phyloP scores from a whole-genome alignment of 2,329 filamentous ascomycete species.

The Alternaria angustiovoidea region DNA sequence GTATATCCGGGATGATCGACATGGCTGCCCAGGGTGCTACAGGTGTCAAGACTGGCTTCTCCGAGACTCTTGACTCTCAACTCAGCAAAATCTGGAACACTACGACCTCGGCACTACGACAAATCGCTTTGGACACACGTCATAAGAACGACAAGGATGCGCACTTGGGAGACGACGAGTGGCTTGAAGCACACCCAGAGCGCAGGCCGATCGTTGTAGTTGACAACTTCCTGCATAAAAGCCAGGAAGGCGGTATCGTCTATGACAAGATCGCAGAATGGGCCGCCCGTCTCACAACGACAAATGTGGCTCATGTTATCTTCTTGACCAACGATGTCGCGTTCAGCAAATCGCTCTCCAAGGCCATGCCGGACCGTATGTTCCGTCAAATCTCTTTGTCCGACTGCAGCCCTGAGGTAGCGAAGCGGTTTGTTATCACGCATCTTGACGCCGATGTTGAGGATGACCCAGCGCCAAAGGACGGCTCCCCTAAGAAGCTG shows the following conservation, averaged over 20 bases:
- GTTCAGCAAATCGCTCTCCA: slow-evolving; percentile 85
- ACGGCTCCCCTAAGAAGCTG: slow-evolving; percentile 52
- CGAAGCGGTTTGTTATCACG: slow-evolving; percentile 87
- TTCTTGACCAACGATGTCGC: slow-evolving; percentile 91
- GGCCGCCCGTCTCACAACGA: slow-evolving; percentile 82
- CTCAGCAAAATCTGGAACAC: slow-evolving; percentile 89
- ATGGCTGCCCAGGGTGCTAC: slow-evolving; percentile 93
- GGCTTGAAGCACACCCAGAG: slow-evolving; percentile 88
- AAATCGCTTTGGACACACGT: slow-evolving; percentile 74
- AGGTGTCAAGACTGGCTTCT: slow-evolving; percentile 92
- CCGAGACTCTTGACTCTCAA: slow-evolving; percentile 89
- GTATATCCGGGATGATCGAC: slow-evolving; percentile 88
- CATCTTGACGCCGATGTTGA: slow-evolving; percentile 69
- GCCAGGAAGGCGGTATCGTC: slow-evolving; percentile 56
- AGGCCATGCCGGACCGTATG: slow-evolving; percentile 87
- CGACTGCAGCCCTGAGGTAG: slow-evolving; percentile 83
- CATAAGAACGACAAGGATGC: slow-evolving; percentile 77
- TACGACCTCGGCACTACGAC: slow-evolving; percentile 78
- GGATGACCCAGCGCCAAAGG: slow-evolving; percentile 51
- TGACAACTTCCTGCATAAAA: slow-evolving; percentile 89
- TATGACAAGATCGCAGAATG: slow-evolving; percentile 75
- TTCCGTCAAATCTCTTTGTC: slow-evolving; percentile 87
- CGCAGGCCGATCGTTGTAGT: slow-evolving; percentile 83
- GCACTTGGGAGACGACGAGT: slow-evolving; percentile 80
- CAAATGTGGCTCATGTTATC: slow-evolving; percentile 91